Percentiles rank a stretch among this genome's conserved stretches.
phyloP scores from a whole-genome alignment of 306 rosid genomes.

The Sesbania bispinosa region DNA sequence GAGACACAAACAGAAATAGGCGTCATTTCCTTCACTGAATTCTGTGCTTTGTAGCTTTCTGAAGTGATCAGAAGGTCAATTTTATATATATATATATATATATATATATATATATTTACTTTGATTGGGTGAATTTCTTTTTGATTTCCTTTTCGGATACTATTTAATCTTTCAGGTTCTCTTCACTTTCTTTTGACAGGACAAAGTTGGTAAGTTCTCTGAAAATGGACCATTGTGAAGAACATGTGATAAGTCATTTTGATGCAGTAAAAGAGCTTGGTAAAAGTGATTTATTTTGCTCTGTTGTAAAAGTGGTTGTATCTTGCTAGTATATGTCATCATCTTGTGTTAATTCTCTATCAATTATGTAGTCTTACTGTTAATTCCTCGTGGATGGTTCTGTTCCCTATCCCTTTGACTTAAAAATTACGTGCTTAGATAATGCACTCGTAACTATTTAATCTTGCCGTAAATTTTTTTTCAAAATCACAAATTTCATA shows the following conservation, averaged over 20 bases:
- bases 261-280: slow-evolving; percentile 41
- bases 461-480: background rate
- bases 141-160: background rate
- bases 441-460: background rate
- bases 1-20: background rate
- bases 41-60: too few relatives aligned
- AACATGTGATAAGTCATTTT: slow-evolving; percentile 34
- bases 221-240: slow-evolving; percentile 29
- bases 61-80: too few relatives aligned
- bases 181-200: slow-evolving; percentile 55
- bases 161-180: slow-evolving; percentile 6
- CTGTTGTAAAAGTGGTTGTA: background rate
- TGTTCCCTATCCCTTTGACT: background rate
- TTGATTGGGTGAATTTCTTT: background rate
- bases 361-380: background rate
- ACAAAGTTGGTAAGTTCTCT: slow-evolving; percentile 92
- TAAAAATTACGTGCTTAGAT: background rate
- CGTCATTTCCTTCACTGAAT: too few relatives aligned
- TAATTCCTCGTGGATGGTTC: background rate
- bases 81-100: too few relatives aligned
- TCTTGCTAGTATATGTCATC: background rate
- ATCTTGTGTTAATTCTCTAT: slow-evolving; percentile 3
- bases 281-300: slow-evolving; percentile 14
- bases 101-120: too few relatives aligned
- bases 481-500: background rate